phyloP scores from a whole-genome alignment of 768 basidiomycete species.

The Calocera viscosa region DNA sequence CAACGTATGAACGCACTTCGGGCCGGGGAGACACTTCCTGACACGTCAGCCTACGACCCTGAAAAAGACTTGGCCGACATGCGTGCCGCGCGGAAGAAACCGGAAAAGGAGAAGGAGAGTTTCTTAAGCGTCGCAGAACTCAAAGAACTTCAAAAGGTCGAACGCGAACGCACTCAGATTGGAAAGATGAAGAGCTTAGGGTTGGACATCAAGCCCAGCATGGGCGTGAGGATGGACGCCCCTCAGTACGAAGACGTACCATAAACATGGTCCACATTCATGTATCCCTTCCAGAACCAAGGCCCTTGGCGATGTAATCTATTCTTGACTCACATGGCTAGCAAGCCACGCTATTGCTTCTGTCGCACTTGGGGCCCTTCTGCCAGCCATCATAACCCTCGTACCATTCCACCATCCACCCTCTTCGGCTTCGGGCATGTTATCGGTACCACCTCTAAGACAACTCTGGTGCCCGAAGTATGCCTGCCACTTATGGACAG shows the following conservation, averaged over 20 bases:
- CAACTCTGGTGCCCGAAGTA: neutral
- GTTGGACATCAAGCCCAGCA: constrained; percentile 72
- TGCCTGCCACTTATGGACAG: neutral
- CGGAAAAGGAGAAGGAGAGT: constrained; percentile 51
- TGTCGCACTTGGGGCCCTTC: neutral
- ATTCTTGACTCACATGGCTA: neutral
- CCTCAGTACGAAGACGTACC: neutral
- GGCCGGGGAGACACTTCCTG: constrained; percentile 68
- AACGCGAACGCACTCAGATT: constrained; percentile 69
- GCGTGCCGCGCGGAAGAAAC: constrained; percentile 55
- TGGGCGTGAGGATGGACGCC: constrained; percentile 75
- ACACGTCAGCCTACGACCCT: constrained; percentile 62
- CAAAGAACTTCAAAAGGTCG: constrained; percentile 65
- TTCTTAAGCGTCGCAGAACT: constrained; percentile 71
- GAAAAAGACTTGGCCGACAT: constrained; percentile 71
- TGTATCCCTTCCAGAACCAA: neutral
- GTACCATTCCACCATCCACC: neutral
- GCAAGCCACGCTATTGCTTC: neutral
- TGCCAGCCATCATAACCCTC: constrained; percentile 4
- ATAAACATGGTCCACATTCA: neutral
- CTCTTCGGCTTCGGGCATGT: neutral
- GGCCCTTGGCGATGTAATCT: neutral
- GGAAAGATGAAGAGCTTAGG: constrained; percentile 78
- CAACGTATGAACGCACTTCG: constrained; percentile 72
- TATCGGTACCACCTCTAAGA: neutral